Evolutionary conservation across 2,329 filamentous ascomycete species (phyloP).

Genomic region (Talaromyces verruculosus): DNA sequence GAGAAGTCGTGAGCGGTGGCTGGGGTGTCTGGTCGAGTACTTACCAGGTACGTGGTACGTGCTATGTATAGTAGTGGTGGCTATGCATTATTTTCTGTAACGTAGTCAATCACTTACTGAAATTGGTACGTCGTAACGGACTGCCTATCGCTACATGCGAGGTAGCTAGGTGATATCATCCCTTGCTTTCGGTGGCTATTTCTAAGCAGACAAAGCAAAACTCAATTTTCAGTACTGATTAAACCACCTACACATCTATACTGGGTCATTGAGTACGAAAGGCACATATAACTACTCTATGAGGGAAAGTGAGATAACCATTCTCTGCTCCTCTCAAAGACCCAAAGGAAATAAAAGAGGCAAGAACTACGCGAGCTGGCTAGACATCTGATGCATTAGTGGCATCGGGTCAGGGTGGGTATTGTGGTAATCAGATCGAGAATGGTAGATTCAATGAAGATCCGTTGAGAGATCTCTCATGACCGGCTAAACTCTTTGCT

Average conservation of each 20-base stretch:
- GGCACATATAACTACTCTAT: neutral
- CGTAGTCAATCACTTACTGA: neutral
- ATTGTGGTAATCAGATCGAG: neutral
- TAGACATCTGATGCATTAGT: neutral
- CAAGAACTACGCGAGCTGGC: neutral
- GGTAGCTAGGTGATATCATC: slow-evolving; percentile 2
- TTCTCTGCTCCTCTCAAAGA: neutral
- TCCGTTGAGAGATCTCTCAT: neutral
- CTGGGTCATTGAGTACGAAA: neutral
- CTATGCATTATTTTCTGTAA: neutral
- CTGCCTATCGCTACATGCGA: neutral
- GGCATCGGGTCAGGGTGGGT: neutral
- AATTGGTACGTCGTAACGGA: neutral
- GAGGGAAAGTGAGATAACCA: neutral
- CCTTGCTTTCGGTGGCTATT: slow-evolving; percentile 1
- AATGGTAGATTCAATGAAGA: neutral
- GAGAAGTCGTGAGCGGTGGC: neutral
- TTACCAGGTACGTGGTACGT: neutral
- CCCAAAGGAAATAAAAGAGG: neutral
- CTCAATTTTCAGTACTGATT: neutral
- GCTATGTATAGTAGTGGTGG: neutral
- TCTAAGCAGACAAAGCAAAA: neutral
- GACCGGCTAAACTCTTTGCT: neutral
- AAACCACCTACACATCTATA: neutral
- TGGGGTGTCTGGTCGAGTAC: neutral